Percentiles rank a stretch among this genome's conserved stretches.
Conservation (phyloP, 306 rosid genomes). For the Adenanthera pavonina region DNA sequence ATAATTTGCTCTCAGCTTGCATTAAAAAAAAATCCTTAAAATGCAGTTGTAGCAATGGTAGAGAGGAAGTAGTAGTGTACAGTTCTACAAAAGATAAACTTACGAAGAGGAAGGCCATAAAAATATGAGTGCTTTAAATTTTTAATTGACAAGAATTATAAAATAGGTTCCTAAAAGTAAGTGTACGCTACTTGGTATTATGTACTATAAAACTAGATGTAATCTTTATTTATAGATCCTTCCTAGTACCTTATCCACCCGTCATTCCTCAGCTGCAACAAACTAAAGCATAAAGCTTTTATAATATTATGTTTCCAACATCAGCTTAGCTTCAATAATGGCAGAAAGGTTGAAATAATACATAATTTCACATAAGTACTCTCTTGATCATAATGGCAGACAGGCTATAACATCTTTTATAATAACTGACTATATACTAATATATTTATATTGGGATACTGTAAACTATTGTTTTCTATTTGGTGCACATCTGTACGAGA, state of each 20-base stretch:
- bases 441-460: not conserved
- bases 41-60: not conserved
- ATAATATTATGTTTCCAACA: not conserved
- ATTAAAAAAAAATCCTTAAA: not conserved
- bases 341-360: no score
- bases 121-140: not conserved
- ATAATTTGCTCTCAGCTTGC: not conserved
- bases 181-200: not conserved
- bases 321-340: not conserved
- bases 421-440: not conserved
- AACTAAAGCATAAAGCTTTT: not conserved
- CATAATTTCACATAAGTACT: no score
- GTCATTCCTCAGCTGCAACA: slow-evolving; percentile 5
- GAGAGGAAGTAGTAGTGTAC: slow-evolving; percentile 3
- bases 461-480: not conserved
- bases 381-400: not conserved
- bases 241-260: not conserved
- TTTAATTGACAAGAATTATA: slow-evolving; percentile 1
- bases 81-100: slow-evolving; percentile 14
- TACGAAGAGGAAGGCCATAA: not conserved
- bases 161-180: not conserved
- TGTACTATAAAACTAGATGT: not conserved
- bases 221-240: not conserved
- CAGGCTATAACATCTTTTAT: not conserved
- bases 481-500: not conserved